These are phyloP conservation scores for Ophiocordyceps camponoti-leonardi DNA, from an alignment of 2,329 filamentous ascomycete genomes.

Conservation along the genomic window DNA sequence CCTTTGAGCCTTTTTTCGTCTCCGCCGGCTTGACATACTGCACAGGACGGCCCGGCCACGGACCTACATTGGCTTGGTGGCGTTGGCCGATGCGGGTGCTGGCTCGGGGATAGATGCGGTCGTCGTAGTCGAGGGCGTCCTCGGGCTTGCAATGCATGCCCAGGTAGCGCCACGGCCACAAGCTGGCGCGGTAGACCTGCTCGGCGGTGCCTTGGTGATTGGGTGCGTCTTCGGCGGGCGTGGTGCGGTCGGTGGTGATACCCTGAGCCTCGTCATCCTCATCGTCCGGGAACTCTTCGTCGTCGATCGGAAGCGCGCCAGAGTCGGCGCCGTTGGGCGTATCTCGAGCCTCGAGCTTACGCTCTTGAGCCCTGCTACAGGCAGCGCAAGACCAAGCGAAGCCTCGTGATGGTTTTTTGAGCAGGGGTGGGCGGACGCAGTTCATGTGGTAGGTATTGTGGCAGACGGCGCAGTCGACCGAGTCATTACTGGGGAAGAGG, in stretches of 20 bases:
- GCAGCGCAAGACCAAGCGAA: slow-evolving; percentile 97
- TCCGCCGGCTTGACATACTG: slow-evolving; percentile 79
- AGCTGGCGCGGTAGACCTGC: slow-evolving; percentile 78
- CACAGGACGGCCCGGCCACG: slow-evolving; percentile 79
- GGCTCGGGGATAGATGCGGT: slow-evolving; percentile 89
- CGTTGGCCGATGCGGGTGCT: slow-evolving; percentile 82
- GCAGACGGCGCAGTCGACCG: slow-evolving; percentile 93
- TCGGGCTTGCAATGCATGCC: slow-evolving; percentile 92
- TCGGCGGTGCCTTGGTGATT: slow-evolving; percentile 54
- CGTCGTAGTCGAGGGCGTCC: slow-evolving; percentile 91
- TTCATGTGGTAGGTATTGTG: slow-evolving; percentile 96
- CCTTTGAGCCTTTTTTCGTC: slow-evolving; percentile 70
- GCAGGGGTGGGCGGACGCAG: slow-evolving; percentile 77
- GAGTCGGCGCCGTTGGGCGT: slow-evolving; percentile 61
- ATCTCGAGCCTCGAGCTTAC: slow-evolving; percentile 76
- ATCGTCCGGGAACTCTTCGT: slow-evolving; percentile 46
- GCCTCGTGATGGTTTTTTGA: slow-evolving; percentile 91
- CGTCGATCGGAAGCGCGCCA: slow-evolving; percentile 44
- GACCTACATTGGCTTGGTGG: slow-evolving; percentile 71
- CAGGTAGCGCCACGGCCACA: slow-evolving; percentile 93
- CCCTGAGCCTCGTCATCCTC: slow-evolving; percentile 52
- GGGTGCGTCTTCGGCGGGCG: slow-evolving; percentile 40
- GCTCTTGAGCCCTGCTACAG: slow-evolving; percentile 90
- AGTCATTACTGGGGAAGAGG: slow-evolving; percentile 53
- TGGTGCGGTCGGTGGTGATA: slow-evolving; percentile 42